A percentile compares a stretch with the other conserved stretches of the same genome.
These are phyloP conservation scores for Primulina eburnea DNA, from an alignment of 257 asterid species.

Conservation along the genomic window DNA sequence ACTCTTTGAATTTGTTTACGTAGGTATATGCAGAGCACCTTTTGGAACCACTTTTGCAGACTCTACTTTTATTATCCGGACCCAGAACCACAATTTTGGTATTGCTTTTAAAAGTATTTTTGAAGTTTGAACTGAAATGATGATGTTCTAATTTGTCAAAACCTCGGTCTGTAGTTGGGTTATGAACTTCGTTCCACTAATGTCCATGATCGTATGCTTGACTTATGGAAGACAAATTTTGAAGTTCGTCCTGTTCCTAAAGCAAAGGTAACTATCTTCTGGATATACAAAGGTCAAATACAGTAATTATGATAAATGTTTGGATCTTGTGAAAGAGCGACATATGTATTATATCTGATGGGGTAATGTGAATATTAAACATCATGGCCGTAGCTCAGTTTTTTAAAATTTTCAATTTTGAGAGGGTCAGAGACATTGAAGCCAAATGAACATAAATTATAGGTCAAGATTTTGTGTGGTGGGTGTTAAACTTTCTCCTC, in stretches of 20 bases:
- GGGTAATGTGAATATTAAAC: background rate
- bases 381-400: background rate
- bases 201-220: conserved; percentile 93
- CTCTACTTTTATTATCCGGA: conserved; percentile 75
- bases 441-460: background rate
- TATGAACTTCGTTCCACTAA: conserved; percentile 90
- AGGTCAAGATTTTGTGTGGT: background rate
- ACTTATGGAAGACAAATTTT: conserved; percentile 67
- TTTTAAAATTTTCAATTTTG: too few relatives aligned
- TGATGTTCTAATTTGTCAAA: conserved; percentile 16
- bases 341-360: background rate
- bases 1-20: conserved; percentile 21
- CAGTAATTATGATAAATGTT: background rate
- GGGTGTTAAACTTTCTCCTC: background rate
- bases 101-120: conserved; percentile 21
- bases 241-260: conserved; percentile 74
- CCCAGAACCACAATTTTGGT: conserved; percentile 86
- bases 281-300: background rate
- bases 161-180: conserved; percentile 58
- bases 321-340: background rate
- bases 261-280: conserved; percentile 56
- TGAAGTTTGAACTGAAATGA: conserved; percentile 16
- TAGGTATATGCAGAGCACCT: conserved; percentile 98
- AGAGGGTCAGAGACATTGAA: background rate
- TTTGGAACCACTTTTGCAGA: conserved; percentile 86